Base-by-base conservation (phyloP, 192 early-diverging fungal species). In the Backusella macrospora region DNA sequence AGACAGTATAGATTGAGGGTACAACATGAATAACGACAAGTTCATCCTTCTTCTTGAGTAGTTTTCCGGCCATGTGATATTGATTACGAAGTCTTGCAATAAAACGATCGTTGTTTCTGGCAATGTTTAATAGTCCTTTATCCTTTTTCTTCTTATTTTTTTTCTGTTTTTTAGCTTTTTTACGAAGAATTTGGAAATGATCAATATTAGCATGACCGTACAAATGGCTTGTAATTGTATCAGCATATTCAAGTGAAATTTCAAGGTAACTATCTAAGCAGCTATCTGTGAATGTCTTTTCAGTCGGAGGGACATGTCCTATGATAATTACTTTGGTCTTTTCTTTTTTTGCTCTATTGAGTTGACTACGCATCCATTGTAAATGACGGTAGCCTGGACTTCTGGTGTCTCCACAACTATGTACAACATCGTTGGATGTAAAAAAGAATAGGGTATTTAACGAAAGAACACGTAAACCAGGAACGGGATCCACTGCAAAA, bases 171-270 rank as follows among this genome's bases (percentile, higher is more conserved):
- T n/a, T 71, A 68, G 75, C 59, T 52, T 18, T 37, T 39, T 13
- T 21, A 3, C 38, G 66, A 1, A 71, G 38, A 0, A 77, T 15
- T 29, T 76, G 69, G 44, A 79, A 78, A 34, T 64, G 83, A 63
- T 94, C 91, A 70, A 90, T 86, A 70, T 94, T 94, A 75, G 85
- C 85, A 73, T 94, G 92, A 5, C 92, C 92, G 66, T 84, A 94
- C 44, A 90, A 70, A 82, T 94, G 91, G 15, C 90, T 90, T 6
- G 81, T 65, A 45, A 90, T 87, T 12, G 87, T 74, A 46, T 89
- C 86, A 37, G 74, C 64, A 67, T 76, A 87, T 42, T 74, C 70
- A 26, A 82, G 47, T 38, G 85, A 72, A 44, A 89, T 71, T 40
- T 55, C 66, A 3, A 75, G 76, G 62, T 89, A 89, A 12, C 47